Evolutionary conservation across 768 basidiomycete species (phyloP).

Genomic region (Hypsizygus marmoreus): DNA sequence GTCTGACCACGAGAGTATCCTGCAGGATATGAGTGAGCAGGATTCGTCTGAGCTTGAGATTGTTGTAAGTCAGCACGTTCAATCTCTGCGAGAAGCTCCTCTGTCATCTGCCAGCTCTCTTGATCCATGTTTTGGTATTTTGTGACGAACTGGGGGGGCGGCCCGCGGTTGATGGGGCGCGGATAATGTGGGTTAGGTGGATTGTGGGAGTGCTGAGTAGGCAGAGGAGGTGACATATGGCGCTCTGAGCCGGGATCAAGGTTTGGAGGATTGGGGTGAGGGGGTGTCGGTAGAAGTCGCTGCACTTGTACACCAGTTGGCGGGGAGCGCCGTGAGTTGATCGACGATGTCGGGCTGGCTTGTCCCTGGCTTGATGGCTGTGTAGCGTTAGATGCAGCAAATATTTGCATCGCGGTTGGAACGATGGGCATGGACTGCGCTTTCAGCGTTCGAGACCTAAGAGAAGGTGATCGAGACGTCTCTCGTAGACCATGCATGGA

Average conservation of each 20-base stretch:
- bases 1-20: slow-evolving; percentile 30
- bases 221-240: slow-evolving; percentile 34
- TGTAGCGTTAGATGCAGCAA: slow-evolving; percentile 35
- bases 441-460: slow-evolving; percentile 56
- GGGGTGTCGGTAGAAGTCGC: slow-evolving; percentile 44
- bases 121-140: slow-evolving; percentile 53
- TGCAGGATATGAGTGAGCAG: slow-evolving; percentile 31
- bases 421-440: slow-evolving; percentile 64
- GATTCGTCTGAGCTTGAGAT: slow-evolving; percentile 45
- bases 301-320: slow-evolving; percentile 34
- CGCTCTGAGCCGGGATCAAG: slow-evolving; percentile 31
- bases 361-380: slow-evolving; percentile 44
- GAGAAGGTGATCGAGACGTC: slow-evolving; percentile 50
- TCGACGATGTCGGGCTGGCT: slow-evolving; percentile 46
- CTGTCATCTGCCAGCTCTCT: slow-evolving; percentile 67
- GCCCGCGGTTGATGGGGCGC: slow-evolving; percentile 62
- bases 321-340: slow-evolving; percentile 41
- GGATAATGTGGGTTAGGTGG: slow-evolving; percentile 52
- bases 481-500: slow-evolving; percentile 47
- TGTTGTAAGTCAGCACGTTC: slow-evolving; percentile 71
- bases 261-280: slow-evolving; percentile 39
- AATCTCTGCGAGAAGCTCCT: slow-evolving; percentile 69
- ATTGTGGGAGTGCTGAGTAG: slow-evolving; percentile 31
- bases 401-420: slow-evolving; percentile 57
- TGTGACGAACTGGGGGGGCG: slow-evolving; percentile 55